Conservation (phyloP, 768 basidiomycete genomes). For the Leccinum uliginosum region DNA sequence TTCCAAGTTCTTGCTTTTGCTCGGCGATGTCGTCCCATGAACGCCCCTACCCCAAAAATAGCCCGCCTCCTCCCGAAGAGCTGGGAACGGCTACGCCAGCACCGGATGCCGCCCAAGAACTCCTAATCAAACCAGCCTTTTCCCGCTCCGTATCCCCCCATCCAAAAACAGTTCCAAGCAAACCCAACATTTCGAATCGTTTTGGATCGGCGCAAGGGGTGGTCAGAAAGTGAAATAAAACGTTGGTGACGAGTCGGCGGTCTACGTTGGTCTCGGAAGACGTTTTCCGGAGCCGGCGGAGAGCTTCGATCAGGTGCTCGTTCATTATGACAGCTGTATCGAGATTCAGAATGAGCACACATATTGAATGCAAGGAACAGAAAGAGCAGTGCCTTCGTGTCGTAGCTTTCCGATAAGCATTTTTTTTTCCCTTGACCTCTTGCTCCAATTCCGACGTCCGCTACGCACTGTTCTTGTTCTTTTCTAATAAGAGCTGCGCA, state of each 20-base stretch:
- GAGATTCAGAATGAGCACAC: neutral
- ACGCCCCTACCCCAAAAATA: constrained; percentile 19
- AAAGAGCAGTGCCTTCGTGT: constrained; percentile 74
- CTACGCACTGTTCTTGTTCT: constrained; percentile 60
- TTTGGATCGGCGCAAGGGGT: constrained; percentile 92
- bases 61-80: constrained; percentile 15
- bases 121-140: constrained; percentile 60
- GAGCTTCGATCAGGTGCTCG: constrained; percentile 95
- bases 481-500: constrained; percentile 66
- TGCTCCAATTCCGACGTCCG: constrained; percentile 74
- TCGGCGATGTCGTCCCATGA: constrained; percentile 25
- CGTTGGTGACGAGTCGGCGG: constrained; percentile 88
- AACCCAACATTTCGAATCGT: constrained; percentile 91
- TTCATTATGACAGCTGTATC: constrained; percentile 87
- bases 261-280: constrained; percentile 88
- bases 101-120: constrained; percentile 51
- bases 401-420: constrained; percentile 91
- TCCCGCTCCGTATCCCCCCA: constrained; percentile 92
- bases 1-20: constrained; percentile 43
- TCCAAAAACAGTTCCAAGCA: constrained; percentile 84
- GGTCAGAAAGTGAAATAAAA: constrained; percentile 82
- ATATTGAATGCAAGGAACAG: neutral
- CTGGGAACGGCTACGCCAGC: constrained; percentile 17
- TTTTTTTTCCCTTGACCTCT: constrained; percentile 91
- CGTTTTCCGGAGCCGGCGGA: constrained; percentile 87